Conservation (phyloP, 257 asterid genomes). For the Fraxinus excelsior region DNA sequence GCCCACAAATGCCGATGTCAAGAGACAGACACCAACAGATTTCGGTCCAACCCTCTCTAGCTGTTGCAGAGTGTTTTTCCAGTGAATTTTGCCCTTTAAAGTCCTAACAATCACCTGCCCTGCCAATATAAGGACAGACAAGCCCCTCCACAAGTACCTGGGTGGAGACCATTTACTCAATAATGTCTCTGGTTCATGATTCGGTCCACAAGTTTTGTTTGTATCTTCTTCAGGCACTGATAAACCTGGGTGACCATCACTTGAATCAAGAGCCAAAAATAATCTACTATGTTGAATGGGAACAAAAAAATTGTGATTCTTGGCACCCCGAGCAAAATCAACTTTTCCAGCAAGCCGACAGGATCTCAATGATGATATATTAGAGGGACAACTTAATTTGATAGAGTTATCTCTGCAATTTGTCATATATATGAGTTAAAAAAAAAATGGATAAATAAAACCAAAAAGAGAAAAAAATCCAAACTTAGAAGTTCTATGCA, state of each 20-base stretch:
- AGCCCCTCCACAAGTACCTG: constrained; percentile 88
- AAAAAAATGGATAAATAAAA: too few relatives aligned
- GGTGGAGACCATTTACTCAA: constrained; percentile 87
- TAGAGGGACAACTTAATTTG: constrained; percentile 26
- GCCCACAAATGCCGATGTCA: constrained; percentile 91
- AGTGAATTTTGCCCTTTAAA: constrained; percentile 71
- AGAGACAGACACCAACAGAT: constrained; percentile 89
- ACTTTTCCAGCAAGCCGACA: constrained; percentile 32
- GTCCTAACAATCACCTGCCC: constrained; percentile 75
- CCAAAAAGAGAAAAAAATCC: background rate
- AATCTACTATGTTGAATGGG: constrained; percentile 35
- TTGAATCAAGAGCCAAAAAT: constrained; percentile 42
- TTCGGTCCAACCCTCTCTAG: constrained; percentile 87
- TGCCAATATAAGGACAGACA: constrained; percentile 65
- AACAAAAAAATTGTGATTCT: constrained; percentile 31
- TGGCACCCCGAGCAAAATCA: constrained; percentile 33
- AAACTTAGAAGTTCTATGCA: background rate
- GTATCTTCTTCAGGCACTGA: constrained; percentile 42
- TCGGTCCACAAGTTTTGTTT: constrained; percentile 28
- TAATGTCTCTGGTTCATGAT: constrained; percentile 41
- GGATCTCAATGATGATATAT: constrained; percentile 28
- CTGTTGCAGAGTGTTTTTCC: constrained; percentile 88
- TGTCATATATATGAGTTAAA: constrained; percentile 10
- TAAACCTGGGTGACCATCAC: constrained; percentile 52
- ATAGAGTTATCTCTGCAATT: constrained; percentile 47